Conservation (phyloP, 75 land plant genomes). For the Pinus taeda region DNA sequence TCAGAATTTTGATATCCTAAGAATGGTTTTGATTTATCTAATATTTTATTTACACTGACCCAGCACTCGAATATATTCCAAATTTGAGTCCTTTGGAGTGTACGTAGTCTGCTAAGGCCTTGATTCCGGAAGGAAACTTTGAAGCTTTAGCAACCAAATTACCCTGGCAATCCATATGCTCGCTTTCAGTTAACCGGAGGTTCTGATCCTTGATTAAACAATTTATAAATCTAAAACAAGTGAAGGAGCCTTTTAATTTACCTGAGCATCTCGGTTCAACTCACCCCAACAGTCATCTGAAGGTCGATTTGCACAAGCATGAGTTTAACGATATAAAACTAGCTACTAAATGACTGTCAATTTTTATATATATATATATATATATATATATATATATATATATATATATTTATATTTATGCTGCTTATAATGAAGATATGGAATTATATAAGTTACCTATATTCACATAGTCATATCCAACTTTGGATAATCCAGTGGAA, state of each 20-base stretch:
- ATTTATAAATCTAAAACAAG: neutral
- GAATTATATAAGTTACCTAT: slow-evolving; percentile 36
- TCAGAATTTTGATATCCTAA: neutral
- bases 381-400: too few species aligned
- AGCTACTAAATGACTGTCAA: too few species aligned
- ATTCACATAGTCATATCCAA: slow-evolving; percentile 76
- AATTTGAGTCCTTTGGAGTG: slow-evolving; percentile 84
- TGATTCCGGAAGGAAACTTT: slow-evolving; percentile 91
- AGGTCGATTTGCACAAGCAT: neutral
- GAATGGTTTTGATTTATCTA: slow-evolving; percentile 7
- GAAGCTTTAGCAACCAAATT: slow-evolving; percentile 54
- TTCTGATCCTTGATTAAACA: neutral
- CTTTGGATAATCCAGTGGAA: slow-evolving; percentile 65
- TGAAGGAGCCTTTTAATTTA: neutral
- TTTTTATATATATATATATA: too few species aligned
- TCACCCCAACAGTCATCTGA: slow-evolving; percentile 70
- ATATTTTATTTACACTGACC: slow-evolving; percentile 34
- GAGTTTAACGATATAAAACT: neutral
- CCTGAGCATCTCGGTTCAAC: slow-evolving; percentile 30
- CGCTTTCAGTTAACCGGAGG: neutral
- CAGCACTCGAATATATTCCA: slow-evolving; percentile 89
- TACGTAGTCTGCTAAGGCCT: slow-evolving; percentile 87
- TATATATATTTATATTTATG: too few species aligned
- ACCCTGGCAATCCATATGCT: slow-evolving; percentile 40
- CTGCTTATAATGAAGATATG: neutral